Conservation (phyloP, 78 protist species). For the Pigoraptor vietnamica region DNA sequence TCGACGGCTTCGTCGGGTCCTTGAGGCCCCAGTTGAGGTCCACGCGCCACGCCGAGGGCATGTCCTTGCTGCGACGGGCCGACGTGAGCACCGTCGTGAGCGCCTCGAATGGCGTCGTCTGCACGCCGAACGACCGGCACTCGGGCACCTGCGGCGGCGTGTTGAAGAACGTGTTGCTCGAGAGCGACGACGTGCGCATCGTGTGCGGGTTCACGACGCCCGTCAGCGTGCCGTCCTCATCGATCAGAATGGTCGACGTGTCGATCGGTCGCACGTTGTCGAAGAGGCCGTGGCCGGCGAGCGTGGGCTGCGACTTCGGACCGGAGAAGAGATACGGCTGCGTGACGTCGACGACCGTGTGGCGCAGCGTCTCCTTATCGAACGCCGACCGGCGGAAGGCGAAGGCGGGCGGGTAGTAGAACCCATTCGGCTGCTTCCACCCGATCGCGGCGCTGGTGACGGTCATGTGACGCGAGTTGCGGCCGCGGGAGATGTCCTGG, state of each 20-base stretch:
- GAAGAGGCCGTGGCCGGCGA: background rate
- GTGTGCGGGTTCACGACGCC: background rate
- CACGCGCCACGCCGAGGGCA: background rate
- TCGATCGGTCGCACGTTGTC: background rate
- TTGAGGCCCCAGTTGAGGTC: background rate
- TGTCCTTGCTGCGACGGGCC: background rate
- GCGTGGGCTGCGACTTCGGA: background rate
- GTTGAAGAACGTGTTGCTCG: background rate
- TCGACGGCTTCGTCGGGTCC: background rate
- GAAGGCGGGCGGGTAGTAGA: background rate
- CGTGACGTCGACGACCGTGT: background rate
- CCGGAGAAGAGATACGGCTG: background rate
- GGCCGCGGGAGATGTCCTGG: background rate
- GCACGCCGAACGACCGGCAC: background rate
- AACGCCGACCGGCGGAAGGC: background rate
- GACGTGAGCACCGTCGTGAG: background rate
- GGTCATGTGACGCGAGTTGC: background rate
- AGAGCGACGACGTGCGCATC: background rate
- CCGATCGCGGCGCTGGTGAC: background rate
- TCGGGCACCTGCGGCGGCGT: background rate
- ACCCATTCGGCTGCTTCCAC: background rate
- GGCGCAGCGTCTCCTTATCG: background rate
- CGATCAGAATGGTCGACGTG: background rate
- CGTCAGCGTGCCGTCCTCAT: background rate
- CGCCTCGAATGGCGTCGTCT: background rate